Base-by-base conservation (phyloP, 2,329 filamentous ascomycete genomes). In the Pseudocercospora crystallina region DNA sequence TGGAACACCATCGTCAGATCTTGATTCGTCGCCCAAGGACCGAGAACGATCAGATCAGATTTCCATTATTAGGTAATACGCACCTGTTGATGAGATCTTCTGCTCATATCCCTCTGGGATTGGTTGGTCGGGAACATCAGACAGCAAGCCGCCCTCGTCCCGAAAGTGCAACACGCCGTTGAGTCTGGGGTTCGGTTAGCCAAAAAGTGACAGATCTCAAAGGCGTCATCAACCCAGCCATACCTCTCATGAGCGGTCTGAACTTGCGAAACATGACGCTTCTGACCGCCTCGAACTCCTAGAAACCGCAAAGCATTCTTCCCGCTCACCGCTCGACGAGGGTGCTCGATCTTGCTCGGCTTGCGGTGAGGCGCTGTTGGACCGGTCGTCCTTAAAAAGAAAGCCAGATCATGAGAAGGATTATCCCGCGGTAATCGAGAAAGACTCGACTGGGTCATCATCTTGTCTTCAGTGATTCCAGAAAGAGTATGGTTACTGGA, bases 371-470 rank as follows among this genome's bases (percentile, higher is more conserved):
- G 59, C 46, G 59, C 52, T 37, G 53, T 56, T 1, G 71, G 71
- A 14, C 66, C 69, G 5, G 70, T 72, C 5, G 67, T 69, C 49
- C 63, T 63, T 42, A 73, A 53, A 46, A 73, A 73, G 40, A 63
- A 68, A 11, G 68, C 68, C 47, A 73, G 58, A 34, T 72, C 69
- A 31, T 64, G 62, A 8, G 65, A 65, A 9, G 58, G 51, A 43
- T 65, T 65, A 14, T 58, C 53, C 15, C 48, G 59, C 8, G 64
- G 65, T 32, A 68, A 43, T 29, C 56, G 57, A 20, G 63, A 51
- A 31, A 65, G 43, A 42, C 65, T 68, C 8, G 60, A 60, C 35
- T 63, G 57, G 11, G 65, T 68, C 51, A 63, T 68, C 61, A 64
- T 67, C 44, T 53, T 61, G 58, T 59, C 62, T 35, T 58, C 49